Evolutionary conservation across 2,329 filamentous ascomycete genomes (phyloP).

Genomic region (Beauveria medogensis): DNA sequence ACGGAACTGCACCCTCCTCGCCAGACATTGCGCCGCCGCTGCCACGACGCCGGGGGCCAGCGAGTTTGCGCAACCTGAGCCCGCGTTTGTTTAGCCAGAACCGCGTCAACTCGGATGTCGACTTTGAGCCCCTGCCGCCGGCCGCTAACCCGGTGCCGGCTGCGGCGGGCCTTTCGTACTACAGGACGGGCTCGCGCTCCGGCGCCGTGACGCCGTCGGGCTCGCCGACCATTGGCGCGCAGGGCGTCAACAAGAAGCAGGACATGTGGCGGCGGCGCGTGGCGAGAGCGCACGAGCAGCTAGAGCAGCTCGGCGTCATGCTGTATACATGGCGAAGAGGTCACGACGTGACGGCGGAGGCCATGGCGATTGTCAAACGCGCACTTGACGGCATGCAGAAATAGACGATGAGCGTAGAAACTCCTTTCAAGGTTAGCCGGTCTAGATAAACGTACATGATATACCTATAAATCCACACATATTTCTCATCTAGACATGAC

Average conservation of each 20-base stretch:
- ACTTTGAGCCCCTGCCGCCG: slow-evolving; percentile 33
- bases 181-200: slow-evolving; percentile 20
- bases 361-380: slow-evolving; percentile 54
- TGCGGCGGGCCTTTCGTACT: slow-evolving; percentile 18
- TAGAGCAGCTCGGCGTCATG: slow-evolving; percentile 57
- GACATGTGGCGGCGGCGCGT: slow-evolving; percentile 65
- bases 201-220: slow-evolving; percentile 26
- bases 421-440: not conserved
- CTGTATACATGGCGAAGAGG: slow-evolving; percentile 69
- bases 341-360: slow-evolving; percentile 59
- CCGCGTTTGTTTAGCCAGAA: slow-evolving; percentile 24
- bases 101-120: slow-evolving; percentile 32
- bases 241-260: slow-evolving; percentile 55
- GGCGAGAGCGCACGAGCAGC: slow-evolving; percentile 52
- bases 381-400: slow-evolving; percentile 37
- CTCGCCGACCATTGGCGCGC: slow-evolving; percentile 27
- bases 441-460: not conserved
- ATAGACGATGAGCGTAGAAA: slow-evolving; percentile 10
- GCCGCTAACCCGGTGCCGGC: slow-evolving; percentile 17
- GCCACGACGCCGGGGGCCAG: slow-evolving; percentile 36
- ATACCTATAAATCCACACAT: not conserved
- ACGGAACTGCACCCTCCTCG: slow-evolving; percentile 8
- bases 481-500: not conserved
- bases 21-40: slow-evolving; percentile 34
- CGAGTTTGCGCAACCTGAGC: slow-evolving; percentile 23